These are phyloP conservation scores for Sistotremastrum niveocremeum DNA, from an alignment of 768 basidiomycete genomes.

Conservation along the genomic window DNA sequence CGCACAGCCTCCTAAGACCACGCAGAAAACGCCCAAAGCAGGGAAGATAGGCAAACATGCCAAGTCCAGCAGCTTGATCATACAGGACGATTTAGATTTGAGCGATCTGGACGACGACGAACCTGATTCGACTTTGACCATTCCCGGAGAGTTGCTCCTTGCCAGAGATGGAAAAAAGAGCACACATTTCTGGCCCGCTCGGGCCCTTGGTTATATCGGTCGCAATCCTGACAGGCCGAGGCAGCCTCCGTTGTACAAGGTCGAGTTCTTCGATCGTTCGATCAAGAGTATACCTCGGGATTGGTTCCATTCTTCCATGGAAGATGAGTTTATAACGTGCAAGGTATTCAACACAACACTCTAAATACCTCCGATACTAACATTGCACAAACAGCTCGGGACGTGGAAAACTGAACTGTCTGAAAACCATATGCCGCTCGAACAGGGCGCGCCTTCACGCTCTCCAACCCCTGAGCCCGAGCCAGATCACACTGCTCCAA, in stretches of 20 bases:
- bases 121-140: conserved; percentile 34
- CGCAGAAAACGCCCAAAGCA: background rate
- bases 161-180: conserved; percentile 28
- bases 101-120: conserved; percentile 1
- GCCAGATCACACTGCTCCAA: conserved; percentile 29
- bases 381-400: no score
- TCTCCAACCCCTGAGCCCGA: conserved; percentile 18
- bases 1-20: background rate
- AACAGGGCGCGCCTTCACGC: background rate
- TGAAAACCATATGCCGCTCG: no score
- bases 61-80: background rate
- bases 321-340: conserved; percentile 52
- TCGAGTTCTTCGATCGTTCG: conserved; percentile 47
- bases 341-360: conserved; percentile 22
- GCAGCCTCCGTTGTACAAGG: conserved; percentile 33
- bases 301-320: conserved; percentile 43
- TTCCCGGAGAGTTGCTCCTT: conserved; percentile 58
- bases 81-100: background rate
- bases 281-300: conserved; percentile 28
- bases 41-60: background rate
- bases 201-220: conserved; percentile 36
- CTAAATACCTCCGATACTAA: background rate
- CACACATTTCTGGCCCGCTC: conserved; percentile 52
- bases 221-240: conserved; percentile 20
- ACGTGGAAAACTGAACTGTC: no score